Percentiles rank a stretch among this genome's conserved stretches.
Evolutionary conservation across 495 filamentous ascomycete species (phyloP).

Genomic region (Pseudotulostoma volvatum): DNA sequence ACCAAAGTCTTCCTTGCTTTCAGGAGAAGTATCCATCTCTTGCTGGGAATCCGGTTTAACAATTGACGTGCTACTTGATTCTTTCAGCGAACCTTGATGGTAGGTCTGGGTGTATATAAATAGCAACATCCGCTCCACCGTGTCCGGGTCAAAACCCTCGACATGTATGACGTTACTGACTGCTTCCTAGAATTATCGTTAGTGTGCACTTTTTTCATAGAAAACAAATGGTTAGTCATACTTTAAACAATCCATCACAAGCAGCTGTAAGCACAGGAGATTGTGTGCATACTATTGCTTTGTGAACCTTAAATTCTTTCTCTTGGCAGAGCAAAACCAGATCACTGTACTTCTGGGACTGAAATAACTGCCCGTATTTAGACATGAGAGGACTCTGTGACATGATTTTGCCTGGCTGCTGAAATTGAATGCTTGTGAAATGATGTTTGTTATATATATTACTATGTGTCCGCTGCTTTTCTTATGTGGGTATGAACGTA

Average conservation of each 20-base stretch:
- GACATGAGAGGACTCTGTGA: too few relatives aligned
- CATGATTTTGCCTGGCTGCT: too few relatives aligned
- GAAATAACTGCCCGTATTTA: not conserved
- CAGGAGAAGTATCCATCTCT: not conserved
- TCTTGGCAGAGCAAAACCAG: slow-evolving; percentile 1
- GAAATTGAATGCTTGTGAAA: too few relatives aligned
- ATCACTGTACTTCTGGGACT: not conserved
- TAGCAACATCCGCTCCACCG: slow-evolving; percentile 1
- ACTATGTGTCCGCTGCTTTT: too few relatives aligned
- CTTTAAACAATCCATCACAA: not conserved
- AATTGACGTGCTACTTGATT: not conserved
- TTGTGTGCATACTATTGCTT: not conserved
- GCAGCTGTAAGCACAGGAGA: slow-evolving; percentile 1
- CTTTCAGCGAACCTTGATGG: not conserved
- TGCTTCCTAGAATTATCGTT: not conserved
- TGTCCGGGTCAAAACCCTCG: not conserved
- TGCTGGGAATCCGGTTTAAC: not conserved
- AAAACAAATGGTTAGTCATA: not conserved
- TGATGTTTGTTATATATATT: too few relatives aligned
- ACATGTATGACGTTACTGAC: not conserved
- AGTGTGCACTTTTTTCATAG: not conserved
- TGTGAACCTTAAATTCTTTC: slow-evolving; percentile 1
- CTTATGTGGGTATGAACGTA: too few relatives aligned
- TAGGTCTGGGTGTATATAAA: slow-evolving; percentile 1
- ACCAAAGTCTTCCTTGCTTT: not conserved